These are phyloP conservation scores for Ilyonectria mors-panacis DNA, from an alignment of 2,329 filamentous ascomycete species.

Conservation along the genomic window DNA sequence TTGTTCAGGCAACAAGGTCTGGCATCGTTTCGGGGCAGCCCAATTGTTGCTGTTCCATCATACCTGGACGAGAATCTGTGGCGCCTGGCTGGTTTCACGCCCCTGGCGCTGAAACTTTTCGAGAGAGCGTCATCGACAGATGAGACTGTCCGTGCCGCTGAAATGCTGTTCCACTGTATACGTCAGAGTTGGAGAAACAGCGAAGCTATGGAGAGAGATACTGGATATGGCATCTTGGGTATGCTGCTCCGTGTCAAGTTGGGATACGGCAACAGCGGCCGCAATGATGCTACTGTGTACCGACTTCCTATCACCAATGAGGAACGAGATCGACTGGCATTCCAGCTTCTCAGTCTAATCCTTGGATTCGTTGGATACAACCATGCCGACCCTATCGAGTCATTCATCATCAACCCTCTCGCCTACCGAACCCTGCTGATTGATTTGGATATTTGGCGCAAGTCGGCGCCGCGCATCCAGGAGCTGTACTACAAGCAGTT, in stretches of 20 bases:
- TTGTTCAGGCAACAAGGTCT: conserved; percentile 86
- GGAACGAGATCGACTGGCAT: conserved; percentile 69
- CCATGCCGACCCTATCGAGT: conserved; percentile 82
- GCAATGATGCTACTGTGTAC: conserved; percentile 50
- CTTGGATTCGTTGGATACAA: conserved; percentile 93
- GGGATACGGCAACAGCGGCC: conserved; percentile 62
- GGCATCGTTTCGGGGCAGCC: conserved; percentile 85
- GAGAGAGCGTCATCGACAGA: conserved; percentile 81
- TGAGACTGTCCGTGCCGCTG: conserved; percentile 81
- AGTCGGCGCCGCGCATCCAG: conserved; percentile 82
- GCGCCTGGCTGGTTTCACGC: conserved; percentile 92
- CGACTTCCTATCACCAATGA: conserved; percentile 64
- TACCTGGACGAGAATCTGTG: conserved; percentile 93
- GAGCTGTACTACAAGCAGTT: conserved; percentile 96
- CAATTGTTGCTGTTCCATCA: conserved; percentile 85
- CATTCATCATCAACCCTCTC: conserved; percentile 94
- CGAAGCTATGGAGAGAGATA: conserved; percentile 96
- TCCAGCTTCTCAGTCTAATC: conserved; percentile 81
- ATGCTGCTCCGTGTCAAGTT: conserved; percentile 89
- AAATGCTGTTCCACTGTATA: conserved; percentile 88
- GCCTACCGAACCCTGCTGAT: conserved; percentile 94
- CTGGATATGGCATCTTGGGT: conserved; percentile 91
- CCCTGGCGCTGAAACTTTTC: conserved; percentile 86
- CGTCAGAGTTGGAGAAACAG: conserved; percentile 97
- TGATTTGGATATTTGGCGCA: conserved; percentile 94